These are phyloP conservation scores for Immersiella caudata DNA, from an alignment of 495 filamentous ascomycete species.

Conservation along the genomic window DNA sequence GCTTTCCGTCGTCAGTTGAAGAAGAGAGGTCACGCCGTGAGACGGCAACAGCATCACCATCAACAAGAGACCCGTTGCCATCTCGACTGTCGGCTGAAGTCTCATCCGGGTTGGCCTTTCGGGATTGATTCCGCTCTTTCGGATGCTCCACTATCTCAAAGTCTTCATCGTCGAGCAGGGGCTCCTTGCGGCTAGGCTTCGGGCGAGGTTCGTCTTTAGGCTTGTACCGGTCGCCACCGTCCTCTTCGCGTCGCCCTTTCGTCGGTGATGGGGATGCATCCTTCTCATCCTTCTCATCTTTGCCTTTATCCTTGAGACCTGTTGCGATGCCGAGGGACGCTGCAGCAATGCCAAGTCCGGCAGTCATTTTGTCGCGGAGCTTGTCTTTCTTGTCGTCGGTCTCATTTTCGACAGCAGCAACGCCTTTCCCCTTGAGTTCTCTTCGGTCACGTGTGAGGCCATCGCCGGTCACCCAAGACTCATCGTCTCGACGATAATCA, in stretches of 20 bases:
- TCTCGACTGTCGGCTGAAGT: slow-evolving; percentile 28
- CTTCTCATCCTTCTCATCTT: slow-evolving; percentile 26
- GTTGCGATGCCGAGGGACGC: slow-evolving; percentile 41
- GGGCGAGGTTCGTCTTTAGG: slow-evolving; percentile 32
- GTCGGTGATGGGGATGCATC: slow-evolving; percentile 31
- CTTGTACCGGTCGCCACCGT: slow-evolving; percentile 23
- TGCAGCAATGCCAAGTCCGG: slow-evolving; percentile 43
- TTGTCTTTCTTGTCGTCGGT: slow-evolving; percentile 33
- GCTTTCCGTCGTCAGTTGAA: slow-evolving; percentile 31
- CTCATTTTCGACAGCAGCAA: slow-evolving; percentile 30
- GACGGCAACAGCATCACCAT: slow-evolving; percentile 19
- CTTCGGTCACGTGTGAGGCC: slow-evolving; percentile 28
- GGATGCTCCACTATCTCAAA: slow-evolving; percentile 43
- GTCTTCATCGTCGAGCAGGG: slow-evolving; percentile 39
- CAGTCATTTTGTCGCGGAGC: slow-evolving; percentile 41
- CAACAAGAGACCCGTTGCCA: slow-evolving; percentile 22
- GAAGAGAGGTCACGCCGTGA: slow-evolving; percentile 28
- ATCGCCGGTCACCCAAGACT: slow-evolving; percentile 26
- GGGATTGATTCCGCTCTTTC: slow-evolving; percentile 34
- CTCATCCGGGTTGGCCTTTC: slow-evolving; percentile 15
- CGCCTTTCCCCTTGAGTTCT: slow-evolving; percentile 28
- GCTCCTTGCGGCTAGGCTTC: slow-evolving; percentile 29
- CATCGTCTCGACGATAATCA: not conserved
- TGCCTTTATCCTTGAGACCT: slow-evolving; percentile 39
- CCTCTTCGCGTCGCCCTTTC: slow-evolving; percentile 16